Evolutionary conservation across 176 grass and related monocot genomes (phyloP).

Genomic region (Carex littledalei): DNA sequence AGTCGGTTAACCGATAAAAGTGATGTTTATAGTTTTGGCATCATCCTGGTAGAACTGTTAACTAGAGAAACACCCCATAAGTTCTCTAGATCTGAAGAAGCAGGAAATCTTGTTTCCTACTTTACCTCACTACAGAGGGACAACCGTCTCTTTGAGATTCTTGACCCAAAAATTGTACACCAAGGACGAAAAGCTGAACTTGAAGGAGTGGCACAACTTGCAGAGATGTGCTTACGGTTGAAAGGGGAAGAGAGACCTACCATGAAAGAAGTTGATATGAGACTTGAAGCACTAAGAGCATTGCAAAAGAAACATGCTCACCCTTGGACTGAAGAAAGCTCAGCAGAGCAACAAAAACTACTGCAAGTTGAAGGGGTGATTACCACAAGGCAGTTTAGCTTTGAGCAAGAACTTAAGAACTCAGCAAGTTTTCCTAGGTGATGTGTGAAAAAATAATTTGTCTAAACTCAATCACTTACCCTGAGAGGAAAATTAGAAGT

Average conservation of each 20-base stretch:
- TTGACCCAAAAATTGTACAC: slow-evolving; percentile 16
- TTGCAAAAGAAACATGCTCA: neutral
- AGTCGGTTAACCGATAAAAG: slow-evolving; percentile 20
- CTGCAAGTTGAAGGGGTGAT: neutral
- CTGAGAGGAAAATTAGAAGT: neutral
- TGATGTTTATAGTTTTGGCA: slow-evolving; percentile 37
- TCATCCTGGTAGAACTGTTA: slow-evolving; percentile 32
- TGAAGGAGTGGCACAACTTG: slow-evolving; percentile 18
- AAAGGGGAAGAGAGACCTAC: slow-evolving; percentile 24
- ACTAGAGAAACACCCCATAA: slow-evolving; percentile 26
- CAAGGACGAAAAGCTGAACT: neutral
- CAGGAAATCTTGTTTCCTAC: slow-evolving; percentile 8
- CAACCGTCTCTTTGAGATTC: slow-evolving; percentile 13
- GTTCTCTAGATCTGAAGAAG: neutral
- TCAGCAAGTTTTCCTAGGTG: slow-evolving; percentile 21
- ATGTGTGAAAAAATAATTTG: neutral
- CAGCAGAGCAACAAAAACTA: neutral
- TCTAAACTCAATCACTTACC: neutral
- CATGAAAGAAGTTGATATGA: slow-evolving; percentile 30
- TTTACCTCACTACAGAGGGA: slow-evolving; percentile 18
- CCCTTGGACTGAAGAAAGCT: neutral
- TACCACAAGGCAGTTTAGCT: slow-evolving; percentile 16
- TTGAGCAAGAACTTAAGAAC: slow-evolving; percentile 13
- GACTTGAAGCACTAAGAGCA: slow-evolving; percentile 18
- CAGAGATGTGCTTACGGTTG: slow-evolving; percentile 12